Evolutionary conservation across 202 grass and related monocot species (phyloP).

Genomic region (Eragrostis tef): DNA sequence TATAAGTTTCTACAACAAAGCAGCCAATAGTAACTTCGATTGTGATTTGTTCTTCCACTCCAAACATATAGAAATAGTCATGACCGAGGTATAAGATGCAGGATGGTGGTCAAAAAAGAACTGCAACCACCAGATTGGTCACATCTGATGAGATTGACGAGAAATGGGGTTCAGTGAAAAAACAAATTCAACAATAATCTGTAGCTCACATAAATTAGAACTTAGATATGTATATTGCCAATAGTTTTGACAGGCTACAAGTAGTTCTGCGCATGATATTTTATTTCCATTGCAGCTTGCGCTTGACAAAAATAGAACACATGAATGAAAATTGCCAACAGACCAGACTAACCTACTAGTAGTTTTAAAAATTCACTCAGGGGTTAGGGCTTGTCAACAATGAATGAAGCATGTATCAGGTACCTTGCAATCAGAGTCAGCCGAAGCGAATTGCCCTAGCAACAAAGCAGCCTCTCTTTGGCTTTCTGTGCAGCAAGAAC

Average conservation of each 20-base stretch:
- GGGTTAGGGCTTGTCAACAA: slow-evolving; percentile 11
- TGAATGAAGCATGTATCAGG: slow-evolving; percentile 29
- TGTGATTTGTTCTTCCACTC: slow-evolving; percentile 14
- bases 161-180: neutral
- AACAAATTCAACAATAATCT: neutral
- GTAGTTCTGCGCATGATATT: neutral
- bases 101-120: neutral
- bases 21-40: neutral
- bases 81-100: neutral
- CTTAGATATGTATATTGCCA: neutral
- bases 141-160: neutral
- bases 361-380: slow-evolving; percentile 12
- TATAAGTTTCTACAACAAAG: slow-evolving; percentile 12
- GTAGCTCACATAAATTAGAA: neutral
- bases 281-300: neutral
- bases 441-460: slow-evolving; percentile 95
- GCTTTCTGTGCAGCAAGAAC: slow-evolving; percentile 96
- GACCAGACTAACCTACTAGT: neutral
- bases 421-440: slow-evolving; percentile 99
- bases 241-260: neutral
- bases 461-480: slow-evolving; percentile 99
- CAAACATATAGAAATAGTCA: neutral
- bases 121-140: neutral
- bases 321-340: neutral
- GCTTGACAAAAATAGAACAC: neutral